These are phyloP conservation scores for Cymbopogon flexuosus DNA, from an alignment of 202 grass and related monocot genomes.

Conservation along the genomic window DNA sequence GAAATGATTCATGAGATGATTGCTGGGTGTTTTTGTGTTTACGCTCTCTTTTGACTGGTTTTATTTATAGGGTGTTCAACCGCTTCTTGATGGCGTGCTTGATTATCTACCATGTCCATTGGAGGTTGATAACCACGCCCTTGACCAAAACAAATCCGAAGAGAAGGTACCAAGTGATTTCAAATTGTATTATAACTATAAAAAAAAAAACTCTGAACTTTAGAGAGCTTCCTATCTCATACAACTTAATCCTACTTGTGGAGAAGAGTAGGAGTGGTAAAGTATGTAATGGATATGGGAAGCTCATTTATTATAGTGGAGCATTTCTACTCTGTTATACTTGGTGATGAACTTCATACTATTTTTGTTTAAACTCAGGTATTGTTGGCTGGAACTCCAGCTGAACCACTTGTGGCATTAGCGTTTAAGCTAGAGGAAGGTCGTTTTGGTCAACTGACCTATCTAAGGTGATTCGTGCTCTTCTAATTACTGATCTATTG, in stretches of 20 bases:
- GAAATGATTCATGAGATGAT: background rate
- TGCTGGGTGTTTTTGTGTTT: background rate
- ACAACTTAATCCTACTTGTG: conserved; percentile 16
- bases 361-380: conserved; percentile 42
- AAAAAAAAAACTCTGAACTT: background rate
- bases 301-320: background rate
- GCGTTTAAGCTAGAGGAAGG: conserved; percentile 99
- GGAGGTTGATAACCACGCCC: conserved; percentile 85
- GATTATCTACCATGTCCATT: conserved; percentile 81
- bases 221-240: background rate
- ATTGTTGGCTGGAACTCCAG: conserved; percentile 66
- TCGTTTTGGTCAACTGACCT: conserved; percentile 97
- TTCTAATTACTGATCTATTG: conserved; percentile 12
- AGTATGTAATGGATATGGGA: background rate
- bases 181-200: conserved; percentile 10
- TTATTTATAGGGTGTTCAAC: conserved; percentile 83
- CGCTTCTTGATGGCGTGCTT: conserved; percentile 88
- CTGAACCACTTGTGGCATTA: conserved; percentile 77
- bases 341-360: background rate
- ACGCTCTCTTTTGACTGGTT: conserved; percentile 30
- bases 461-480: conserved; percentile 60
- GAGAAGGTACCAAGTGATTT: conserved; percentile 63
- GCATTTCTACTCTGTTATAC: background rate
- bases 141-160: conserved; percentile 94
- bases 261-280: conserved; percentile 5